Evolutionary conservation across 441 rosid genomes (phyloP).

Genomic region (Omphalea diandra): DNA sequence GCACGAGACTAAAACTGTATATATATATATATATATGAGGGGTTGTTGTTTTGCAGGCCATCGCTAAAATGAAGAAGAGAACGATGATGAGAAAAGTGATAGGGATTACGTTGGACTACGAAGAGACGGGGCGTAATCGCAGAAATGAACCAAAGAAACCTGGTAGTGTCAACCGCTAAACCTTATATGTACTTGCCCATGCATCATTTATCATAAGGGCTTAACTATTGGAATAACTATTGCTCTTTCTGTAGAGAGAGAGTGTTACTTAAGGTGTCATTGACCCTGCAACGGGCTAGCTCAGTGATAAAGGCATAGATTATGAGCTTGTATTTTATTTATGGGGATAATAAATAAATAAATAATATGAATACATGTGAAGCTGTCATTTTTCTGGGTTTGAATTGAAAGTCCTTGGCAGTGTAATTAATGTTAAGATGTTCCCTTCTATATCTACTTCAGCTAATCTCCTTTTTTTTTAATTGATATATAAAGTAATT

Average conservation of each 20-base stretch:
- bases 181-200: too few species aligned
- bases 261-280: not conserved
- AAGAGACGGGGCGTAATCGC: constrained; percentile 35
- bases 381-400: not conserved
- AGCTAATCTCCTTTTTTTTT: too few species aligned
- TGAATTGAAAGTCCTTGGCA: not conserved
- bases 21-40: not conserved
- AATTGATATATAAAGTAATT: too few species aligned
- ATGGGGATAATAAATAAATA: too few species aligned
- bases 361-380: not conserved
- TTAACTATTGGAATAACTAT: not conserved
- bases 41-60: constrained; percentile 7
- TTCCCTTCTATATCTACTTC: too few species aligned
- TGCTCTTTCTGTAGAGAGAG: not conserved
- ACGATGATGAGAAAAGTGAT: constrained; percentile 31
- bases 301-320: not conserved
- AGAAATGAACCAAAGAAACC: constrained; percentile 37
- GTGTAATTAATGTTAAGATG: not conserved
- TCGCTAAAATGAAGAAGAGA: constrained; percentile 16
- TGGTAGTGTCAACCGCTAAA: not conserved
- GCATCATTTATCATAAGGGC: not conserved
- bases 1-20: not conserved
- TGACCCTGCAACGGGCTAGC: not conserved
- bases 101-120: constrained; percentile 35
- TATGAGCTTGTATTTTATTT: not conserved